A percentile compares a stretch with the other conserved stretches of the same genome.
These are phyloP conservation scores for Scutellaria barbata DNA, from an alignment of 257 asterid species.

Conservation along the genomic window DNA sequence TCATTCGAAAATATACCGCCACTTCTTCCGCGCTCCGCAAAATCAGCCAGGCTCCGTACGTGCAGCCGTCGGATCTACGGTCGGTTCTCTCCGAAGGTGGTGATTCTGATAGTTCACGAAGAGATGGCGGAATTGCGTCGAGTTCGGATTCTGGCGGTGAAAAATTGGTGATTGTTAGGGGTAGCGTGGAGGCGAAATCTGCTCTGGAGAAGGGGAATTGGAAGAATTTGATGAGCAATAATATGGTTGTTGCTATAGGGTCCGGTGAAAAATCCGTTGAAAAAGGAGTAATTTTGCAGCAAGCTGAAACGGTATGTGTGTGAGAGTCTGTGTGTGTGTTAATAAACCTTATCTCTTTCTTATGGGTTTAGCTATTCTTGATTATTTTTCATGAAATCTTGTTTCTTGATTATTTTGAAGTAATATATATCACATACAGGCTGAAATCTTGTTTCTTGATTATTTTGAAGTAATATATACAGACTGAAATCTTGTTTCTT, in stretches of 20 bases:
- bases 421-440: background rate
- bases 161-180: slow-evolving; percentile 70
- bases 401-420: background rate
- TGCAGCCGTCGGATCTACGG: slow-evolving; percentile 73
- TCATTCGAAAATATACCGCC: slow-evolving; percentile 56
- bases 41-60: slow-evolving; percentile 63
- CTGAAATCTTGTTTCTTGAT: no score
- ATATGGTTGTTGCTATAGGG: slow-evolving; percentile 52
- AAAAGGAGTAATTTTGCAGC: slow-evolving; percentile 63
- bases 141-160: slow-evolving; percentile 39
- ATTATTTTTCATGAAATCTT: background rate
- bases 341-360: background rate
- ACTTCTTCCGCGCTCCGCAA: slow-evolving; percentile 67
- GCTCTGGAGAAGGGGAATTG: slow-evolving; percentile 49
- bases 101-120: slow-evolving; percentile 12
- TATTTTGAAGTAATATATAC: no score
- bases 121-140: slow-evolving; percentile 29
- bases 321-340: slow-evolving; percentile 11
- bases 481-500: no score
- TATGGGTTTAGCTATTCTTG: slow-evolving; percentile 7
- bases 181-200: slow-evolving; percentile 68
- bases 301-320: slow-evolving; percentile 61
- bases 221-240: slow-evolving; percentile 48
- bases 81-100: slow-evolving; percentile 47
- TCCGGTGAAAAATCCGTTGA: slow-evolving; percentile 70